Percentiles rank a stretch among this genome's conserved stretches.
Evolutionary conservation across 352 stramenopile species (phyloP).

Genomic region (Aphanomyces euteiches): DNA sequence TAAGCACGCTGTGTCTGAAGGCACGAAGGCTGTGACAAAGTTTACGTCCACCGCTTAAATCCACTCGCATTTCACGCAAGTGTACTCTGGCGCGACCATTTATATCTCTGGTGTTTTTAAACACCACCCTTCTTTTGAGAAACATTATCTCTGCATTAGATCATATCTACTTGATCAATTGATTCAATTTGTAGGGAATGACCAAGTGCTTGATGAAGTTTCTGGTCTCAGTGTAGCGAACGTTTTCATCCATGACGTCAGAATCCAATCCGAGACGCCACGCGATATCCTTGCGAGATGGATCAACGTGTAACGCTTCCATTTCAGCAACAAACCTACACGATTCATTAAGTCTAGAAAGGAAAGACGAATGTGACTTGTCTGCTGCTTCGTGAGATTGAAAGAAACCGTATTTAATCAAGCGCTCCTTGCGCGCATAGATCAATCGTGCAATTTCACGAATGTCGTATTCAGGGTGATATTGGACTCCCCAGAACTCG

Average conservation of each 20-base stretch:
- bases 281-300: conserved; percentile 68
- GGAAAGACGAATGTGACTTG: conserved; percentile 32
- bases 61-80: background rate
- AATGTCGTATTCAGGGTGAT: conserved; percentile 80
- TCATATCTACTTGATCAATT: background rate
- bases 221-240: conserved; percentile 69
- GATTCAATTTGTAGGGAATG: conserved; percentile 55
- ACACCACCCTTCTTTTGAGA: conserved; percentile 54
- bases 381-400: conserved; percentile 60
- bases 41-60: conserved; percentile 85
- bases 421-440: conserved; percentile 61
- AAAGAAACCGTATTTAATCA: conserved; percentile 74
- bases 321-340: conserved; percentile 49
- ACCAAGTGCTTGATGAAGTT: conserved; percentile 85
- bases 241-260: conserved; percentile 77
- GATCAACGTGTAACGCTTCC: conserved; percentile 66
- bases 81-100: conserved; percentile 12
- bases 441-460: conserved; percentile 72
- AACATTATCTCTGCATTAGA: background rate
- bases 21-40: conserved; percentile 95
- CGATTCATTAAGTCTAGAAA: background rate
- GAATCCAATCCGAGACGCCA: conserved; percentile 72
- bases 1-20: conserved; percentile 96
- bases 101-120: conserved; percentile 73
- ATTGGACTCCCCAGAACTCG: conserved; percentile 82